Conservation (phyloP, 495 filamentous ascomycete species). For the Trichoderma erinaceum region DNA sequence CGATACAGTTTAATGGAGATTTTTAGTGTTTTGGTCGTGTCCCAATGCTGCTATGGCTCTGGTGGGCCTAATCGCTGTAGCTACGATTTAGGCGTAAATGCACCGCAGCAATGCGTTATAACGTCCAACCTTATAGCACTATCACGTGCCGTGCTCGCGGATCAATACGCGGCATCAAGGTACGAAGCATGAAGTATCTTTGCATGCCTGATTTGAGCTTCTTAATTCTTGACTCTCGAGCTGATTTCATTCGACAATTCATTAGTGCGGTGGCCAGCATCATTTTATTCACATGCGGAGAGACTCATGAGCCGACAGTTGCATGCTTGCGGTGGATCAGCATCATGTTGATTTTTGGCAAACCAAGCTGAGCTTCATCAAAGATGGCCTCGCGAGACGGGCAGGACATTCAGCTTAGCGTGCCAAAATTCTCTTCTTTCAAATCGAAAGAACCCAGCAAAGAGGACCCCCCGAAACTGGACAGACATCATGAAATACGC, state of each 20-base stretch:
- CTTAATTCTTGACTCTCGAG: neutral
- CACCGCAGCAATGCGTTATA: no score
- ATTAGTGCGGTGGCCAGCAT: neutral
- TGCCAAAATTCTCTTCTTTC: slow-evolving; percentile 18
- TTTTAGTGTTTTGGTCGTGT: no score
- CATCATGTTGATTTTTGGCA: neutral
- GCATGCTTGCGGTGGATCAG: neutral
- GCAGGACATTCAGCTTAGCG: slow-evolving; percentile 3
- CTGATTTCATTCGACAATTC: neutral
- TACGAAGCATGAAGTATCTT: neutral
- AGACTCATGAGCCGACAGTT: neutral
- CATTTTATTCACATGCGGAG: neutral
- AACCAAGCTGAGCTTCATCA: neutral
- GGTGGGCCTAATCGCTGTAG: no score
- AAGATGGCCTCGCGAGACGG: slow-evolving; percentile 1
- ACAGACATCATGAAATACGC: neutral
- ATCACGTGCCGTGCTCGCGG: neutral
- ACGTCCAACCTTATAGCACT: no score
- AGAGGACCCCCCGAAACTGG: neutral
- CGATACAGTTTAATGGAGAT: neutral
- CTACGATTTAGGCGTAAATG: no score
- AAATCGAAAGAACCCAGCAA: neutral
- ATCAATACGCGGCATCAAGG: neutral
- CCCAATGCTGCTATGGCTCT: no score
- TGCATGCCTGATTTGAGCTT: neutral